phyloP scores from a whole-genome alignment of 1,139 yeast species.

The Pichia sp. region DNA sequence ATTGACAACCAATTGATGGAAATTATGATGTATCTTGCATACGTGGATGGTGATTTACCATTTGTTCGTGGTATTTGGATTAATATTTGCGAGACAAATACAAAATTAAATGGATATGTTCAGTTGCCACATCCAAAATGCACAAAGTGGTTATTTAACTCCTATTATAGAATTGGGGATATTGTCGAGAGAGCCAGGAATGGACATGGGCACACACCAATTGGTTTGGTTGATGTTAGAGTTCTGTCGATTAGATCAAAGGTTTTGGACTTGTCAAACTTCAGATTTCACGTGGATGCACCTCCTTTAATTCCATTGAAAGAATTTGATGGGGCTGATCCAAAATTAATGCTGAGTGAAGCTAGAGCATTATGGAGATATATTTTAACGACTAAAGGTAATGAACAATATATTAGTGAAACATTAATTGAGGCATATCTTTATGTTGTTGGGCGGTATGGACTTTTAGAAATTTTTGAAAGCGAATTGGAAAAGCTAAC shows the following conservation, averaged over 20 bases:
- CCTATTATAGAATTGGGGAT: slow-evolving; percentile 40
- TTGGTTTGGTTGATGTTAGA: slow-evolving; percentile 26
- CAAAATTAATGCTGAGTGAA: slow-evolving; percentile 53
- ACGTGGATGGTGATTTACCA: slow-evolving; percentile 72
- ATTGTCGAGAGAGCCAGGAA: slow-evolving; percentile 2
- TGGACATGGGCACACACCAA: slow-evolving; percentile 27
- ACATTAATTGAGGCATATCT: slow-evolving; percentile 47
- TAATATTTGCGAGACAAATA: slow-evolving; percentile 22
- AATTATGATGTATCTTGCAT: slow-evolving; percentile 65
- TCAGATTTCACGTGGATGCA: slow-evolving; percentile 24
- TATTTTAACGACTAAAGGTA: slow-evolving; percentile 37
- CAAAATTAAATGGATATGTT: slow-evolving; percentile 20
- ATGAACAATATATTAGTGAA: slow-evolving; percentile 32
- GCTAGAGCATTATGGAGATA: slow-evolving; percentile 72
- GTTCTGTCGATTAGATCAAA: slow-evolving; percentile 26
- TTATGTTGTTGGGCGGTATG: slow-evolving; percentile 46
- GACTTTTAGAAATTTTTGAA: slow-evolving; percentile 41
- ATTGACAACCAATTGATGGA: slow-evolving; percentile 52
- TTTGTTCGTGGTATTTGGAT: slow-evolving; percentile 65
- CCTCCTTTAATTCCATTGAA: slow-evolving; percentile 68
- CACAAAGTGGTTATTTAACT: slow-evolving; percentile 48
- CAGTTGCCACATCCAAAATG: slow-evolving; percentile 36
- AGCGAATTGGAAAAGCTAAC: slow-evolving; percentile 46
- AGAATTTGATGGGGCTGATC: slow-evolving; percentile 32
- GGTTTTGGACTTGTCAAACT: slow-evolving; percentile 24